Evolutionary conservation across 2,329 filamentous ascomycete species (phyloP).

Genomic region (Penicillium expansum): DNA sequence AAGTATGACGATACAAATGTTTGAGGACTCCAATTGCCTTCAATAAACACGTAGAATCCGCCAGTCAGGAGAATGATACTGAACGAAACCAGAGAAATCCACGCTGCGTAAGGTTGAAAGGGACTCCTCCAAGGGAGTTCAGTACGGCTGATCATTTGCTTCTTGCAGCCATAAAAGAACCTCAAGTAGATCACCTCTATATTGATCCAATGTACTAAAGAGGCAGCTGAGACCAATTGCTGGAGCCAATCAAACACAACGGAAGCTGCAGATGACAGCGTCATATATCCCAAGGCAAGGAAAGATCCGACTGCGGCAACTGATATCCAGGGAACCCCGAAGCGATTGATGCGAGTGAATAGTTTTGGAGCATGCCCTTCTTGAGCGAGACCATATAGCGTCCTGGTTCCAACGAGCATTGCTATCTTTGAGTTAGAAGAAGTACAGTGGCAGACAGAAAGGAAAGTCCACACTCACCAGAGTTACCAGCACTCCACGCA

Average conservation of each 20-base stretch:
- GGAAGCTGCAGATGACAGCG: conserved; percentile 54
- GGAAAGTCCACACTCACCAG: conserved; percentile 13
- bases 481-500: conserved; percentile 41
- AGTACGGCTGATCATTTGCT: conserved; percentile 34
- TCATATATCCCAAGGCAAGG: conserved; percentile 63
- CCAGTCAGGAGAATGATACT: conserved; percentile 62
- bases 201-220: conserved; percentile 56
- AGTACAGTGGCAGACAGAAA: neutral
- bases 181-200: conserved; percentile 56
- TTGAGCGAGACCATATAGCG: conserved; percentile 36
- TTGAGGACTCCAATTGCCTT: conserved; percentile 48
- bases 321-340: conserved; percentile 57
- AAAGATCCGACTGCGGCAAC: conserved; percentile 46
- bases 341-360: conserved; percentile 35
- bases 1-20: conserved; percentile 58
- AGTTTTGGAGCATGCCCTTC: conserved; percentile 35
- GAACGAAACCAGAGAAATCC: conserved; percentile 50
- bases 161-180: conserved; percentile 47
- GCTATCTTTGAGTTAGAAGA: neutral
- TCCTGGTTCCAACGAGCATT: conserved; percentile 33
- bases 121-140: conserved; percentile 48
- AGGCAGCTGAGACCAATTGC: conserved; percentile 50
- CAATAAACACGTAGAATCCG: conserved; percentile 53
- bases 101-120: conserved; percentile 61
- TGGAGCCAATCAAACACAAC: conserved; percentile 65